Percentiles rank a stretch among this genome's conserved stretches.
Evolutionary conservation across 1,284 basidiomycete species (phyloP).

Genomic region (Marasmius tenuissimus): DNA sequence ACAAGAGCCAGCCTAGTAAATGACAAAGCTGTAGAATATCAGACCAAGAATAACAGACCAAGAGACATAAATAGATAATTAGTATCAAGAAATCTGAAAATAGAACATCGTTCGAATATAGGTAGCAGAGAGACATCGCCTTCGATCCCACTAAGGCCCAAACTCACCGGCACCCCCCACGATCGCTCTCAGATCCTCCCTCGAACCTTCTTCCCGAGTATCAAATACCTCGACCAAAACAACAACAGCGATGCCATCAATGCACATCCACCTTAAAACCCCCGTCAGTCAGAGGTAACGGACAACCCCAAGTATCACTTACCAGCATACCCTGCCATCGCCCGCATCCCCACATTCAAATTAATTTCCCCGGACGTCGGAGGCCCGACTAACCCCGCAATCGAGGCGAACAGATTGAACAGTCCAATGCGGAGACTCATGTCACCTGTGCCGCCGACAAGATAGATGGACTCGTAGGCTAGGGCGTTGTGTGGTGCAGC

Average conservation of each 20-base stretch:
- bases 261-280: not conserved
- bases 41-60: not conserved
- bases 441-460: not conserved
- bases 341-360: not conserved
- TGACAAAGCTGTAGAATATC: no score
- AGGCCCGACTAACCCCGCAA: not conserved
- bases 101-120: no score
- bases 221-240: not conserved
- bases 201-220: not conserved
- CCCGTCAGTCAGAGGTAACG: not conserved
- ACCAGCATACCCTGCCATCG: not conserved
- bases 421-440: not conserved
- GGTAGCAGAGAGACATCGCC: not conserved
- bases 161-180: not conserved
- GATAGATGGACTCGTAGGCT: no score
- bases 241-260: not conserved
- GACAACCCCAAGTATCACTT: not conserved
- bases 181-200: not conserved
- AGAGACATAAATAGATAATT: not conserved
- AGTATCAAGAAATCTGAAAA: not conserved
- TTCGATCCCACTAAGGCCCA: not conserved
- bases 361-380: not conserved
- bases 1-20: no score
- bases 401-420: not conserved
- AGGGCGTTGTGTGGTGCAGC: not conserved